Evolutionary conservation across 768 basidiomycete species (phyloP).

Genomic region (Botryobasidium botryosum): DNA sequence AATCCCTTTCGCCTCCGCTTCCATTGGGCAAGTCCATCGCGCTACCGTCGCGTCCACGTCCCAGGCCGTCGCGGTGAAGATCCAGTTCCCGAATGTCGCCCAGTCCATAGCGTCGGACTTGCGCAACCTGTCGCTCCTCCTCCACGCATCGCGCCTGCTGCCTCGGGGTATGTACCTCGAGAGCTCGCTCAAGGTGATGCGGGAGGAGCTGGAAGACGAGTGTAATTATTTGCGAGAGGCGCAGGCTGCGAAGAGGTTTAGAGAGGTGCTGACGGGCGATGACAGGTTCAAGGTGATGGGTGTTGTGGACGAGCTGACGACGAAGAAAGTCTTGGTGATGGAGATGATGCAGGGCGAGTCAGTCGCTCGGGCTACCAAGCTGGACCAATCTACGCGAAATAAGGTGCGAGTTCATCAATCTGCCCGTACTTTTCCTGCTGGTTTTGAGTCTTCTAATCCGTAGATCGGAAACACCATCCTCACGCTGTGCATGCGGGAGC

Average conservation of each 20-base stretch:
- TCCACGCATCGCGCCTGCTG: constrained; percentile 64
- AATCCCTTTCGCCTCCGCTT: constrained; percentile 85
- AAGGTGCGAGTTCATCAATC: constrained; percentile 32
- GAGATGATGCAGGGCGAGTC: constrained; percentile 67
- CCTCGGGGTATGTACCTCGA: constrained; percentile 86
- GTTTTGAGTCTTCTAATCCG: background rate
- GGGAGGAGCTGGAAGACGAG: constrained; percentile 77
- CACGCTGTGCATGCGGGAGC: constrained; percentile 73
- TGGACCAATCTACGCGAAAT: constrained; percentile 50
- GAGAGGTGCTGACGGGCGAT: constrained; percentile 26
- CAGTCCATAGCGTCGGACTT: constrained; percentile 79
- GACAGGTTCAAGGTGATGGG: constrained; percentile 67
- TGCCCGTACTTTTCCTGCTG: background rate
- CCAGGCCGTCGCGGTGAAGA: constrained; percentile 36
- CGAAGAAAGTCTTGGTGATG: constrained; percentile 75
- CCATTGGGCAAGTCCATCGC: constrained; percentile 88
- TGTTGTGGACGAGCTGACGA: constrained; percentile 64
- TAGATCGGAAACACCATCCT: constrained; percentile 76
- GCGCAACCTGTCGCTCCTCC: constrained; percentile 63
- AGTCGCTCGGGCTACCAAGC: constrained; percentile 47
- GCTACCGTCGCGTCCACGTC: constrained; percentile 41
- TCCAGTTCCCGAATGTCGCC: constrained; percentile 89
- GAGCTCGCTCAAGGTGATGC: constrained; percentile 79
- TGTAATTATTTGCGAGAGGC: constrained; percentile 85
- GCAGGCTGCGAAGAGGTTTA: constrained; percentile 43